Percentiles rank a stretch among this genome's conserved stretches.
Evolutionary conservation across 2,329 filamentous ascomycete species (phyloP).

Genomic region (Trichoderma atrobrunneum): DNA sequence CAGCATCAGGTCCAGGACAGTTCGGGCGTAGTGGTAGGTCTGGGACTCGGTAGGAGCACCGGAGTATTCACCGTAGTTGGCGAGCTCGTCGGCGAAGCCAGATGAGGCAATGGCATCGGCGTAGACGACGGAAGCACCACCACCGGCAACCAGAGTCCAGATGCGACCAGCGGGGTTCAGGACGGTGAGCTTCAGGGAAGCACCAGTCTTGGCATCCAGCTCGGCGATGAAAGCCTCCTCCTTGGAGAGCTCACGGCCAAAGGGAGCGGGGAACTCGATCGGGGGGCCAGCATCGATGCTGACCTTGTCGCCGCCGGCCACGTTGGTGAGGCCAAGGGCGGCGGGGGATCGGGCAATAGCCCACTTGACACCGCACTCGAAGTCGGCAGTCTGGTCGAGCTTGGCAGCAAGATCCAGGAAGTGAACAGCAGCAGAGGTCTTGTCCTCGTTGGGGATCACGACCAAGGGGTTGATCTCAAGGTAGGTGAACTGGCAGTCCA

Average conservation of each 20-base stretch:
- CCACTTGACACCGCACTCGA: constrained; percentile 99
- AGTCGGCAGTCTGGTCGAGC: constrained; percentile 98
- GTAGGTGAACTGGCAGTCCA: constrained; percentile 99
- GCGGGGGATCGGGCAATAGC: constrained; percentile 88
- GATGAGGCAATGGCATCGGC: constrained; percentile 96
- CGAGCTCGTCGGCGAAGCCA: constrained; percentile 91
- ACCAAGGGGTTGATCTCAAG: constrained; percentile 99
- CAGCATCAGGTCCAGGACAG: constrained; percentile 95
- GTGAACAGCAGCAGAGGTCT: constrained; percentile 89
- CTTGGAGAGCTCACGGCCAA: constrained; percentile 97
- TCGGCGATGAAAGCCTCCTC: constrained; percentile 99
- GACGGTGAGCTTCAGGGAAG: constrained; percentile 96
- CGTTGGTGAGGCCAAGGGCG: constrained; percentile 76
- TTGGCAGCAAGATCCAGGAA: constrained; percentile 99
- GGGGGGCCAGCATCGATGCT: constrained; percentile 94
- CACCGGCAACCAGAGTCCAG: constrained; percentile 98
- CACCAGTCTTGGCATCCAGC: constrained; percentile 98
- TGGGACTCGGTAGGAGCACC: constrained; percentile 98
- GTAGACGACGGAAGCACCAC: constrained; percentile 98
- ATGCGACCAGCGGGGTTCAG: constrained; percentile 88
- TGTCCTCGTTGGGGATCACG: constrained; percentile 90
- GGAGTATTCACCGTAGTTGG: constrained; percentile 99
- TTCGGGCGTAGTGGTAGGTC: constrained; percentile 98
- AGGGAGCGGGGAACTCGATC: constrained; percentile 98
- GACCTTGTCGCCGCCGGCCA: constrained; percentile 71